phyloP scores from a whole-genome alignment of 805 yeast genomes.

The Hanseniaspora clermontiae region DNA sequence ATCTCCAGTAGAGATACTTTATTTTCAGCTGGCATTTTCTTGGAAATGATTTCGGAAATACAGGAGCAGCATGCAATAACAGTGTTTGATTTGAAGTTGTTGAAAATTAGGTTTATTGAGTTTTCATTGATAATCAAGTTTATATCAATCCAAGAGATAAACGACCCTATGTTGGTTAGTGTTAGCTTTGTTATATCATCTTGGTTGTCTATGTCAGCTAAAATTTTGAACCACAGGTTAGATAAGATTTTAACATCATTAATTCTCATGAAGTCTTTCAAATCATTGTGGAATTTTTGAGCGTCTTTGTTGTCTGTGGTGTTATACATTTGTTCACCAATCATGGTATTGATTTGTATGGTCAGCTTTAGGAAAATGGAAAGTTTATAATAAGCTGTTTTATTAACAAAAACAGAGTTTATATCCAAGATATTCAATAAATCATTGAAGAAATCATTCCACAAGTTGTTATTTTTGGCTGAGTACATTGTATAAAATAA shows the following conservation, averaged over 20 bases:
- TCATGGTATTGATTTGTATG: slow-evolving; percentile 70
- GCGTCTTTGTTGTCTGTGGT: slow-evolving; percentile 42
- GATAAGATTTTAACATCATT: slow-evolving; percentile 60
- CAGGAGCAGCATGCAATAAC: slow-evolving; percentile 45
- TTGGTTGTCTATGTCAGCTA: slow-evolving; percentile 30
- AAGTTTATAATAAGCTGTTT: slow-evolving; percentile 28
- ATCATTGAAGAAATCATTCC: slow-evolving; percentile 26
- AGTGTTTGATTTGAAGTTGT: slow-evolving; percentile 40
- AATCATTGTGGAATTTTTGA: slow-evolving; percentile 50
- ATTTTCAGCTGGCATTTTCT: slow-evolving; percentile 64
- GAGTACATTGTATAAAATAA: slow-evolving; percentile 26
- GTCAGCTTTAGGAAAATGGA: slow-evolving; percentile 70
- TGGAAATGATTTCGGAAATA: slow-evolving; percentile 48
- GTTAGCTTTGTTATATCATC: slow-evolving; percentile 23
- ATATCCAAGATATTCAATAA: slow-evolving; percentile 21
- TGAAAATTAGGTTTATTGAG: slow-evolving; percentile 45
- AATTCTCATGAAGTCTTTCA: slow-evolving; percentile 73
- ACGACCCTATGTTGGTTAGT: slow-evolving; percentile 63
- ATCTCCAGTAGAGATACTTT: slow-evolving; percentile 52
- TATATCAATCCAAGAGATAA: slow-evolving; percentile 88
- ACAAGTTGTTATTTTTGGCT: slow-evolving; percentile 22
- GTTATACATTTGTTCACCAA: slow-evolving; percentile 79
- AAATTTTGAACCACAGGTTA: slow-evolving; percentile 51
- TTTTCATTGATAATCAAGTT: slow-evolving; percentile 52
- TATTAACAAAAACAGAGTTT: slow-evolving; percentile 13